Conservation (phyloP, 73 alveolate genomes). For the Uronychia setigera region DNA sequence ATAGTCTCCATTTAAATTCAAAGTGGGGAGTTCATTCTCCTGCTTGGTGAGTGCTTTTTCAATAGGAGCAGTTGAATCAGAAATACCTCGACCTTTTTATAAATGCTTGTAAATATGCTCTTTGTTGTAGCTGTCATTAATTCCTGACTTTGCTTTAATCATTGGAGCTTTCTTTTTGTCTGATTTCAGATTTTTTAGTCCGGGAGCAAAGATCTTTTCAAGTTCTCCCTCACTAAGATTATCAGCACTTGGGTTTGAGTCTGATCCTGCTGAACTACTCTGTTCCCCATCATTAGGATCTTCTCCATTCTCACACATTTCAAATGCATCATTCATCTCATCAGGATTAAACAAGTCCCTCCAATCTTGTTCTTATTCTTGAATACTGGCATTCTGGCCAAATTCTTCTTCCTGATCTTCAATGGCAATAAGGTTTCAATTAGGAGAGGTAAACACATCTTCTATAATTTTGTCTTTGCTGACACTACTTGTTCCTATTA, state of each 20-base stretch:
- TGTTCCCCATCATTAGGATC: constrained; percentile 2
- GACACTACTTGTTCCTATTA: neutral
- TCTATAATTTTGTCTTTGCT: neutral
- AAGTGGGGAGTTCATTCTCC: neutral
- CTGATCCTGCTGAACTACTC: neutral
- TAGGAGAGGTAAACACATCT: neutral
- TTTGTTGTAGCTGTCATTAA: neutral
- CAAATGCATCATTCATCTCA: constrained; percentile 30
- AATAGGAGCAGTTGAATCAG: neutral
- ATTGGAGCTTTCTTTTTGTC: neutral
- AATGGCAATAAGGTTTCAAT: neutral
- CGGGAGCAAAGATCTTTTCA: neutral
- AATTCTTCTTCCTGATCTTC: neutral
- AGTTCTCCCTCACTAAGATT: neutral
- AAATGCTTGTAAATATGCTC: neutral
- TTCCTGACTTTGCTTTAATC: neutral
- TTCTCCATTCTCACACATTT: constrained; percentile 1
- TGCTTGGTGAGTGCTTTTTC: neutral
- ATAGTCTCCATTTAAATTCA: no score
- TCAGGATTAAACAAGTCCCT: constrained; percentile 23
- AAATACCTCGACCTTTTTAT: neutral
- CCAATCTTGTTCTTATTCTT: constrained; percentile 14
- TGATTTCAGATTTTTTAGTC: neutral
- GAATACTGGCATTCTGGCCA: neutral
- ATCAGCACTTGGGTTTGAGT: neutral